These are phyloP conservation scores for Aspergillus indologenus DNA, from an alignment of 495 filamentous ascomycete genomes.

Conservation along the genomic window DNA sequence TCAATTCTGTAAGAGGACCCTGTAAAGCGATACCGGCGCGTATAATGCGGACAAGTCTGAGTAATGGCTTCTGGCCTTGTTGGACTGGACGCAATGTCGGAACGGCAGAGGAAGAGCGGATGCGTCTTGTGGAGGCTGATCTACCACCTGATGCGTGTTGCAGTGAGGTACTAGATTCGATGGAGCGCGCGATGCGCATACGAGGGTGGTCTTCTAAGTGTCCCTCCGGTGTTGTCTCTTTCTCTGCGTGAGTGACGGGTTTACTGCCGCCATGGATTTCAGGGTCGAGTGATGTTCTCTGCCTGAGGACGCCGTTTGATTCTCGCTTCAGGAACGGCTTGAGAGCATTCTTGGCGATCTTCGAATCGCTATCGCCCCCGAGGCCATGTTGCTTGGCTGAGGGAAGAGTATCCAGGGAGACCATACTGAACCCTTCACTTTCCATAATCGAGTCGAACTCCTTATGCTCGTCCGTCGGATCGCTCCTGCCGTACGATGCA, in stretches of 20 bases:
- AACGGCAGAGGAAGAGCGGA: not conserved
- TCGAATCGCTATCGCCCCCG: conserved; percentile 18
- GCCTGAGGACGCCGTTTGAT: conserved; percentile 29
- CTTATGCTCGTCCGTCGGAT: conserved; percentile 42
- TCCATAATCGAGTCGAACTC: conserved; percentile 58
- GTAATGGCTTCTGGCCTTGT: conserved; percentile 15
- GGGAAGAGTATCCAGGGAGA: conserved; percentile 52
- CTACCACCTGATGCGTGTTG: not conserved
- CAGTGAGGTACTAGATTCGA: not conserved
- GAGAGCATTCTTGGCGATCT: conserved; percentile 22
- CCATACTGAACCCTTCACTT: conserved; percentile 60
- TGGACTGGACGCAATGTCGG: not conserved
- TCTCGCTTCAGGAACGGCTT: conserved; percentile 30
- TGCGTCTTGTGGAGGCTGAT: not conserved
- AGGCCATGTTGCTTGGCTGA: conserved; percentile 42
- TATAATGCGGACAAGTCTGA: conserved; percentile 41
- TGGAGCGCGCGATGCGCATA: not conserved
- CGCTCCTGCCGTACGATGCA: conserved; percentile 15
- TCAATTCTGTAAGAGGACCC: conserved; percentile 36
- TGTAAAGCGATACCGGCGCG: conserved; percentile 48
- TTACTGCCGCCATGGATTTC: not conserved
- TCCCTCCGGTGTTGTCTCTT: not conserved
- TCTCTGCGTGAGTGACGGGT: not conserved
- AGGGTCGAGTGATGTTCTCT: conserved; percentile 27
- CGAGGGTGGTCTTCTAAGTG: not conserved